Base-by-base conservation (phyloP, 371 early-diverging fungal genomes). In the Mortierella sp. region DNA sequence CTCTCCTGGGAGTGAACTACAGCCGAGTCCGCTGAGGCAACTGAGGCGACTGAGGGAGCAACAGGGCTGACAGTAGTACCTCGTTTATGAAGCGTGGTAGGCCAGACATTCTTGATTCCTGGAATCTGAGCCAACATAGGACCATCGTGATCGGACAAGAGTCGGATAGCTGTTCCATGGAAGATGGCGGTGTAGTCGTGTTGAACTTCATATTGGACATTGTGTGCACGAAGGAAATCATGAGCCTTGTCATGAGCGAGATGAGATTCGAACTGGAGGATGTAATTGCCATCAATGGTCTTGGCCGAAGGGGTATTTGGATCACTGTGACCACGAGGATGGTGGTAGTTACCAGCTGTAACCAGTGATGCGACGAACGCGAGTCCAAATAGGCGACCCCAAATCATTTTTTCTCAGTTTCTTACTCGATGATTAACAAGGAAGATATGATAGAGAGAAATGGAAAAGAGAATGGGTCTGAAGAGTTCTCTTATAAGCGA, bases 61-160 rank as follows among this genome's bases (percentile, higher is more conserved):
- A 18, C 60, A 7, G 18, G n/a, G 44, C 18, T 30, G 60, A 29
- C n/a, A 30, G 7, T 23, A 9, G 37, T 64, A 12, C 68, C 68
- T 28, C 59, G 25, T 4, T 59, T 25, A 46, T 57, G 46, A 5
- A 44, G 23, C 25, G 28, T 52, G 43, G 72, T 61, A 37, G 68
- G 77, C 77, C 77, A 77, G 62, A 77, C 68, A 25, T 62, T 60
- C 73, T 77, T 77, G 60, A 77, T 65, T 3, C 72, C 77, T 4
- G 68, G 62, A 18, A 77, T 18, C 25, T 46, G 14, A 29, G 77
- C 72, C 30, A 74, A 14, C 28, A 26, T 55, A 15, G 57, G 53
- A 43, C 74, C 74, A 19, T 50, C 43, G 57, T 74, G 74, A 21
- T 45, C 23, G 2, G 59, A 59, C 19, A 12, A 43, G 59, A 59